phyloP scores from a whole-genome alignment of 768 basidiomycete genomes.

The Psilocybe subaeruginosa region DNA sequence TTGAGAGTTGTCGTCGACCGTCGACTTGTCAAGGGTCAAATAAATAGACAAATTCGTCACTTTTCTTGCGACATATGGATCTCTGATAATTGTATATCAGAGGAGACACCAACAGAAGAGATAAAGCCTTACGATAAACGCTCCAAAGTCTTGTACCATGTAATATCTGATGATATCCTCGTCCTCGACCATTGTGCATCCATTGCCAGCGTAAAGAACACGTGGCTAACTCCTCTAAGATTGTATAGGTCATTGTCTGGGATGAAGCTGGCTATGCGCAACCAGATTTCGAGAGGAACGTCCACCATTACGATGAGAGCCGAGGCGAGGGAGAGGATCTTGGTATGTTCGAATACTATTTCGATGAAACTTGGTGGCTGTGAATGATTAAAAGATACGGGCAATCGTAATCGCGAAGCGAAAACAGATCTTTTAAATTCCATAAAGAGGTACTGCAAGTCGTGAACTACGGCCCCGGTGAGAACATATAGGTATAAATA shows the following conservation, averaged over 20 bases:
- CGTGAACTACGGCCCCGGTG: background rate
- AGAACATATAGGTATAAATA: background rate
- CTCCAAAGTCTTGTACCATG: conserved; percentile 3
- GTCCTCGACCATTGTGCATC: background rate
- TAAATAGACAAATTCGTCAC: background rate
- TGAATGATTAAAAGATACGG: background rate
- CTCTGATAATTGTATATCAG: background rate
- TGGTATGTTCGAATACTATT: no score
- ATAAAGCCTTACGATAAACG: background rate
- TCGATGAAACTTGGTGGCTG: background rate
- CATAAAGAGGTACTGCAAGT: background rate
- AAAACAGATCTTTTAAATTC: background rate
- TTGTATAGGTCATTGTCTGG: conserved; percentile 4
- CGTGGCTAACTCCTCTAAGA: conserved; percentile 2
- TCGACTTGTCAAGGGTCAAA: background rate
- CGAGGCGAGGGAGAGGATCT: background rate
- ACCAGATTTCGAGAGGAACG: conserved; percentile 6
- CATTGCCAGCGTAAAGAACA: conserved; percentile 3
- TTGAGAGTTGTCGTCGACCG: background rate
- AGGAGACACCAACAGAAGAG: background rate
- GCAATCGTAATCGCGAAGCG: background rate
- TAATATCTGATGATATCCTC: background rate
- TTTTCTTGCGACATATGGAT: background rate
- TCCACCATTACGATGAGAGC: background rate
- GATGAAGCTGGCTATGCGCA: conserved; percentile 3